phyloP scores from a whole-genome alignment of 495 filamentous ascomycete species.

The Penicillium herquei region DNA sequence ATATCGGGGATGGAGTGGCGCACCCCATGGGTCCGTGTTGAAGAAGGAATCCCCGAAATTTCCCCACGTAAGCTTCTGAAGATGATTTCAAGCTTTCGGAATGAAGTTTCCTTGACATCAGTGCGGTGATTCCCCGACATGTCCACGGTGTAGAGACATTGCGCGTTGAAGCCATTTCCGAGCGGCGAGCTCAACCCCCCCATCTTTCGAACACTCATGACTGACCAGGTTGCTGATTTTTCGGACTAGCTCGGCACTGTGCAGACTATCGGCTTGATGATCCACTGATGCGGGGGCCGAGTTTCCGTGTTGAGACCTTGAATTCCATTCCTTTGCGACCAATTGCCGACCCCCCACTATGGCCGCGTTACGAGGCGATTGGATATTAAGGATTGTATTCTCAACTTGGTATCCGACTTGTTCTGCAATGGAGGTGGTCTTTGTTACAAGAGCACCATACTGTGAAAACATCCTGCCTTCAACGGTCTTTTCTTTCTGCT shows the following conservation, averaged over 20 bases:
- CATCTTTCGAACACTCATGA: conserved; percentile 42
- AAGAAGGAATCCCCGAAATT: conserved; percentile 12
- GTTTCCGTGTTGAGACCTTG: not conserved
- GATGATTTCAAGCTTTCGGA: not conserved
- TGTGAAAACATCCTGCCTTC: conserved; percentile 48
- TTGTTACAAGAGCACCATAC: conserved; percentile 73
- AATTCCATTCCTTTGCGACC: conserved; percentile 18
- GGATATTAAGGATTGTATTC: conserved; percentile 78
- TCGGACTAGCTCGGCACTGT: conserved; percentile 4
- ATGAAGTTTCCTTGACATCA: conserved; percentile 5
- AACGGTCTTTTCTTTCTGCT: conserved; percentile 32
- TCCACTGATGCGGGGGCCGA: not conserved
- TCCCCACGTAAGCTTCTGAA: not conserved
- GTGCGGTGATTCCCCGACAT: conserved; percentile 6
- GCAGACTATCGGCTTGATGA: not conserved
- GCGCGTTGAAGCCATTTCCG: conserved; percentile 48
- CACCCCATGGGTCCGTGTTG: not conserved
- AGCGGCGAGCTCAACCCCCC: conserved; percentile 34
- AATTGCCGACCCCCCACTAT: conserved; percentile 60
- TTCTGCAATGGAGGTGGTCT: conserved; percentile 61
- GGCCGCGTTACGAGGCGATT: conserved; percentile 83
- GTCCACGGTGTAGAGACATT: conserved; percentile 27
- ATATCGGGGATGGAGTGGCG: conserved; percentile 2
- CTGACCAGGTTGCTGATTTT: conserved; percentile 32
- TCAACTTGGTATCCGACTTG: conserved; percentile 76